Evolutionary conservation across 1,139 yeast genomes (phyloP).

Genomic region (Suzukiozyma palmioleophila): DNA sequence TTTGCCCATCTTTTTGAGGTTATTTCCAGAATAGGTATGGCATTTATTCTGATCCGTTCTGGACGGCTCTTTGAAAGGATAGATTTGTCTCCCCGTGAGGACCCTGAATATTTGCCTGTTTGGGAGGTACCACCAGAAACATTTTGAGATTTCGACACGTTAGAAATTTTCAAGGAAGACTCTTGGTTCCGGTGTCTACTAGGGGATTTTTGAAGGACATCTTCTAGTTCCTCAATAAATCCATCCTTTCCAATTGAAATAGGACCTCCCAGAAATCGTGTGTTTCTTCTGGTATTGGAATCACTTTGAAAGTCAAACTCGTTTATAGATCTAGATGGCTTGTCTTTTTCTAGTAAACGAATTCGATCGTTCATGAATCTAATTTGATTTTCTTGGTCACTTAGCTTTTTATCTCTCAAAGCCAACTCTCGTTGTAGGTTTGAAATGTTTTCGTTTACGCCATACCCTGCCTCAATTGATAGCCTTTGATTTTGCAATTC

Average conservation of each 20-base stretch:
- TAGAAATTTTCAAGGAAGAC: too few species aligned
- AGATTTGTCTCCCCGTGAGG: too few species aligned
- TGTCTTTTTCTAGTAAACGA: background rate
- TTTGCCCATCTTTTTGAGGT: background rate
- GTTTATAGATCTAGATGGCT: too few species aligned
- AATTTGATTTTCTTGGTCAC: slow-evolving; percentile 26
- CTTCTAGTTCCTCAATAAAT: background rate
- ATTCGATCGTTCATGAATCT: slow-evolving; percentile 4
- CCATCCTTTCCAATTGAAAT: background rate
- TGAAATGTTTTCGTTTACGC: slow-evolving; percentile 10
- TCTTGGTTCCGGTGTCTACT: background rate
- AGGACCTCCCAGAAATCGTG: too few species aligned
- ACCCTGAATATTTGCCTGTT: too few species aligned
- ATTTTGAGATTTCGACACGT: too few species aligned
- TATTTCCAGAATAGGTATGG: background rate
- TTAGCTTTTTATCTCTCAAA: slow-evolving; percentile 19
- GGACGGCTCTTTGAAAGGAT: background rate
- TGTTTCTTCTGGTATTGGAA: too few species aligned
- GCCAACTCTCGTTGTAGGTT: slow-evolving; percentile 9
- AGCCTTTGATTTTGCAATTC: slow-evolving; percentile 22
- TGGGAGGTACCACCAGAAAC: too few species aligned
- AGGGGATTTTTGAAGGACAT: background rate
- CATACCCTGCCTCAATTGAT: slow-evolving; percentile 20
- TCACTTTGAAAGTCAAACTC: too few species aligned
- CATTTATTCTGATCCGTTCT: background rate